phyloP scores from a whole-genome alignment of 1,139 yeast species.

The Kluyveromyces sp. region DNA sequence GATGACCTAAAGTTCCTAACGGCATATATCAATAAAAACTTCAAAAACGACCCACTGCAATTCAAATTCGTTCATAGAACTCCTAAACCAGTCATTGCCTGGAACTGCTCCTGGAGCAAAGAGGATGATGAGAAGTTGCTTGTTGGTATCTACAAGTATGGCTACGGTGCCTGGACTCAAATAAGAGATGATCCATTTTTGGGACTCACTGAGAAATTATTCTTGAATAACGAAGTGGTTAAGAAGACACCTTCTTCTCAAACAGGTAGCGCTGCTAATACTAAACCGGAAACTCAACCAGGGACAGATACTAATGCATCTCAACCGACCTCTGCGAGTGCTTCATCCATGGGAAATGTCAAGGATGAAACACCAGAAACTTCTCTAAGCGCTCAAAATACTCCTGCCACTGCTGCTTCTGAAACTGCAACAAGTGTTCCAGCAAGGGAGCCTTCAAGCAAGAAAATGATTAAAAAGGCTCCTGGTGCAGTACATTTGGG shows the following conservation, averaged over 20 bases:
- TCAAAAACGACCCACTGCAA: slow-evolving; percentile 43
- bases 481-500: slow-evolving; percentile 93
- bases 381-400: no score
- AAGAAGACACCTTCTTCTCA: background rate
- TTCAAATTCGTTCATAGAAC: slow-evolving; percentile 47
- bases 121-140: slow-evolving; percentile 81
- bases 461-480: slow-evolving; percentile 44
- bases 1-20: slow-evolving; percentile 66
- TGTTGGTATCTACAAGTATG: slow-evolving; percentile 84
- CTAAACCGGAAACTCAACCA: background rate
- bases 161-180: slow-evolving; percentile 92
- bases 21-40: slow-evolving; percentile 28
- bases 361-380: no score
- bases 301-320: no score
- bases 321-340: no score
- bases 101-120: slow-evolving; percentile 84
- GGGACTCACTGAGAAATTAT: slow-evolving; percentile 78
- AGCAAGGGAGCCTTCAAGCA: slow-evolving; percentile 6
- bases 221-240: slow-evolving; percentile 38
- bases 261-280: background rate
- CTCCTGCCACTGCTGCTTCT: background rate
- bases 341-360: no score
- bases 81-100: slow-evolving; percentile 79
- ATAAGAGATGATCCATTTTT: slow-evolving; percentile 92
- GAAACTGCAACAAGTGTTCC: background rate